Evolutionary conservation across 768 basidiomycete species (phyloP), one percentile per base, ranked within the genome.

Genomic region (Xanthoconium stramineum): DNA sequence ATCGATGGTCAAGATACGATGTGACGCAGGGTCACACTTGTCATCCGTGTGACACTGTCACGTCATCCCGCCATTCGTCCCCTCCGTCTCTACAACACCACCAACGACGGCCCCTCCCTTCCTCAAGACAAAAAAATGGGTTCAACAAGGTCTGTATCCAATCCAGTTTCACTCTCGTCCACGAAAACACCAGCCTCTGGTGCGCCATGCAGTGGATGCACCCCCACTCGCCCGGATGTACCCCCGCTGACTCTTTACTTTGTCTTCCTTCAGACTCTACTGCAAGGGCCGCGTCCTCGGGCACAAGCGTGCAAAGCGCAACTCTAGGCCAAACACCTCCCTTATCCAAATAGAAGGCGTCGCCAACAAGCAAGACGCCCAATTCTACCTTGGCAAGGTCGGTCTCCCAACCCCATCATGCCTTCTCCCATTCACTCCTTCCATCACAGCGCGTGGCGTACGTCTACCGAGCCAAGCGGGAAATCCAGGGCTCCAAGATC

Each of bases 321-420:
- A 98, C 83, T 82, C 89, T 56, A 83, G 88, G 71, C 94, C 94
- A 71, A 96, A 96, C 82, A 97, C 94, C 59, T 92, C 93, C 52
- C 87, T 99, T 67, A 76, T 99, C 69, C 94, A 96, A 77, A 92
- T 99, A 72, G 97, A 99, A 80, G 96, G 96, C 70, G 94, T 98
- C 55, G 84, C 85, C 61, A 87, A 78, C 68, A 91, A 94, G 77
- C 85, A 96, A 78, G 94, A 96, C 70, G 92, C 95, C 39, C 88
- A 93, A 73, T 96, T 94, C 77, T 99, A 99, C 83, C 85, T 98
- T 60, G 97, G 97, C 72, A 99, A 99, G 89, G 94, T 97, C 65
- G 66, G 83, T 49, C 7, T 29, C 17, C 6, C 47, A 1, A 40
- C 38, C 17, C 19, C 38, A 17, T 40, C 17, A 3, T n/a, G 37